Base-by-base conservation (phyloP, 495 filamentous ascomycete genomes). In the Penicillium cosmopolitanum region DNA sequence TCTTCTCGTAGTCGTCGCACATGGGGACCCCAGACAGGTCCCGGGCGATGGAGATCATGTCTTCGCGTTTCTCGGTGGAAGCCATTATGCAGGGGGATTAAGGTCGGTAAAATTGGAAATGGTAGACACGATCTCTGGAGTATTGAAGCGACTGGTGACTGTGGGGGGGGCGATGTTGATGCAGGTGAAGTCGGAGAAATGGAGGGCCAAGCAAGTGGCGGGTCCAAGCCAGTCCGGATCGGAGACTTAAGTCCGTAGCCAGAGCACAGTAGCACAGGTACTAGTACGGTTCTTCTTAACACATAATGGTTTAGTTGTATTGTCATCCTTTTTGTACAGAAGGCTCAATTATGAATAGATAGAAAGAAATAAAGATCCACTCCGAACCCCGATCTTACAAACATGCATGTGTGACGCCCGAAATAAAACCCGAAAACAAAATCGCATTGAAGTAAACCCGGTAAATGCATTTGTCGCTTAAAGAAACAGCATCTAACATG, bases 1-100 rank as follows among this genome's bases (percentile, higher is more conserved):
- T 84, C 16, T 77, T 74, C 62, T 83, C 81, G 52, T 82, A 83
- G 43, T 83, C 77, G 11, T 81, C 77, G 51, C 80, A 75, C 73
- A 76, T 72, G 3, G 77, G 77, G 0, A 79, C 64, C 33, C 77
- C 60, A 38, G 66, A 53, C 8, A 85, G 66, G 15, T 52, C 62
- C 31, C 67, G 77, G 16, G 82, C 77, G 28, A 76, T 60, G 38
- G 71, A 74, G 50, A 85, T 75, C 16, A 77, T 67, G n/a, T 78
- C 76, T 4, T 70, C 63, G 28, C 77, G 63, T 68, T 83, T 83
- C 48, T 73, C 66, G 2, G 62, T 64, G 15, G 73, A 67, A 13
- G 81, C 79, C 73, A 78, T 75, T 19, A 12, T 61, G 21, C 19
- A 54, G 12, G 10, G 36, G 1, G 15, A 7, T 1, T 15, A 7